phyloP scores from a whole-genome alignment of 139 green algal genomes.

The Chlorella sp. region DNA sequence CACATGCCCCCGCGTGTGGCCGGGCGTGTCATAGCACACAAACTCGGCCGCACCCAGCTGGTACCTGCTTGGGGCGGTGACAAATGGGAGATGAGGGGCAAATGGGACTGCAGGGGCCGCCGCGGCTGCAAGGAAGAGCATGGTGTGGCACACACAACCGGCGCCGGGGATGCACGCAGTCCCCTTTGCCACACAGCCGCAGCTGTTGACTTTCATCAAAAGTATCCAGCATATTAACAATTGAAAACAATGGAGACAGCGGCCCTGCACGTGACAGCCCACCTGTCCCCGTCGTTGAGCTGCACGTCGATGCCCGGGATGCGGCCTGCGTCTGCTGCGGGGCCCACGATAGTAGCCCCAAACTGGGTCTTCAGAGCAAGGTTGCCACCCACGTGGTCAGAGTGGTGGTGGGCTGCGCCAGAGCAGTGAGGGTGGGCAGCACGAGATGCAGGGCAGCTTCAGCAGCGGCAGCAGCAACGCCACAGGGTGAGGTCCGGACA shows the following conservation, averaged over 20 bases:
- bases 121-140: too few species aligned
- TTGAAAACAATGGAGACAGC: too few species aligned
- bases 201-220: too few species aligned
- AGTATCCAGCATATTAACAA: too few species aligned
- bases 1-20: conserved; percentile 91
- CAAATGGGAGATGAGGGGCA: not conserved
- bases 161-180: too few species aligned
- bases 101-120: too few species aligned
- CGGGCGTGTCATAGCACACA: conserved; percentile 80
- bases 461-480: not conserved
- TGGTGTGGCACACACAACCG: too few species aligned
- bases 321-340: conserved; percentile 63
- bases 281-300: conserved; percentile 68
- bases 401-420: conserved; percentile 67
- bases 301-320: conserved; percentile 88
- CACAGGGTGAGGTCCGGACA: not conserved
- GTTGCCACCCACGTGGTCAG: conserved; percentile 50
- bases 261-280: not conserved
- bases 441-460: not conserved
- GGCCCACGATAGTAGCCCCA: conserved; percentile 61
- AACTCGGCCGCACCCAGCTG: conserved; percentile 61
- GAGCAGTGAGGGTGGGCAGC: too few species aligned
- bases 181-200: too few species aligned
- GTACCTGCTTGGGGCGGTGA: conserved; percentile 32
- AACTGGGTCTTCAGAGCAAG: conserved; percentile 51